phyloP scores from a whole-genome alignment of 2,329 filamentous ascomycete genomes.

The Cladosporium sp. region DNA sequence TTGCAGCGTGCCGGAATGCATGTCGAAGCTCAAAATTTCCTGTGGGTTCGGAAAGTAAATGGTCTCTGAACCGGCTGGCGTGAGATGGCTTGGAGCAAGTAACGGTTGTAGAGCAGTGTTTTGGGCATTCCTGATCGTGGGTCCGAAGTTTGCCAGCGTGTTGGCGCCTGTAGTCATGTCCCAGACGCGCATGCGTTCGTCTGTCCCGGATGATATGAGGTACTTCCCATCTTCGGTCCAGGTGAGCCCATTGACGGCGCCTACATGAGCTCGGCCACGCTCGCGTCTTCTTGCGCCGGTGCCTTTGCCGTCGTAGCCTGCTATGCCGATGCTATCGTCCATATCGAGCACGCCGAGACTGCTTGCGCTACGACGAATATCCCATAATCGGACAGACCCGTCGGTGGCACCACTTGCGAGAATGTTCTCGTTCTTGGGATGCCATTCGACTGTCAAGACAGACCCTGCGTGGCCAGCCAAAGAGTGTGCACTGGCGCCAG shows the following conservation, averaged over 20 bases:
- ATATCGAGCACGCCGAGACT: slow-evolving; percentile 75
- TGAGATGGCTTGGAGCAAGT: slow-evolving; percentile 58
- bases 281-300: slow-evolving; percentile 39
- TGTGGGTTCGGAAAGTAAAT: slow-evolving; percentile 73
- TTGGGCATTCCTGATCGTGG: slow-evolving; percentile 66
- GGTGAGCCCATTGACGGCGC: slow-evolving; percentile 75
- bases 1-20: slow-evolving; percentile 71
- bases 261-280: slow-evolving; percentile 62
- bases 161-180: slow-evolving; percentile 76
- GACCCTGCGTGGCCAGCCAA: slow-evolving; percentile 48
- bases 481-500: slow-evolving; percentile 61
- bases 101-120: slow-evolving; percentile 40
- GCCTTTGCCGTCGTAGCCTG: slow-evolving; percentile 42
- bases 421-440: slow-evolving; percentile 71
- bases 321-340: slow-evolving; percentile 72
- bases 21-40: slow-evolving; percentile 73
- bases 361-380: slow-evolving; percentile 73
- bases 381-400: slow-evolving; percentile 80
- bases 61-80: slow-evolving; percentile 56
- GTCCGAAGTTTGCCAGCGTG: slow-evolving; percentile 82
- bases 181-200: slow-evolving; percentile 83
- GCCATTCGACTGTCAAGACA: slow-evolving; percentile 68
- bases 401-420: slow-evolving; percentile 82
- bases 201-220: slow-evolving; percentile 76
- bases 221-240: slow-evolving; percentile 79